A percentile compares a stretch with the other conserved stretches of the same genome.
Evolutionary conservation across 225 moss, liverwort and hornwort genomes (phyloP).

Genomic region (Sphagnum contortum): DNA sequence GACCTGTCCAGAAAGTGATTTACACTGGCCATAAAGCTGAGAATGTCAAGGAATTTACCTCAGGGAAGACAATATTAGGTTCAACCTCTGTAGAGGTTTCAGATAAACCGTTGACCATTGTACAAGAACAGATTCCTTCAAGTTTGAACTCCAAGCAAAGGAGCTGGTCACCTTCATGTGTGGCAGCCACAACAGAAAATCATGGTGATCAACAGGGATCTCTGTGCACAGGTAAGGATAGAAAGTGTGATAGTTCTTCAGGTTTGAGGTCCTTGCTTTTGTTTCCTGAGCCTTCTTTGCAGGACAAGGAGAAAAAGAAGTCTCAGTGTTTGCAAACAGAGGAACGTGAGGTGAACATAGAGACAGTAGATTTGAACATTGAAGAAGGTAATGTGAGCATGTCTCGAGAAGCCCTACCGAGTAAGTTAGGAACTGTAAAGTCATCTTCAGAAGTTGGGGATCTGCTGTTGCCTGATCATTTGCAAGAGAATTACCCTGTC

Average conservation of each 20-base stretch:
- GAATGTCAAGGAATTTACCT: background rate
- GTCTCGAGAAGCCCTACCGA: background rate
- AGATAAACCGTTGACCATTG: constrained; percentile 10
- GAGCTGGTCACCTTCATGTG: background rate
- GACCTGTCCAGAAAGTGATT: constrained; percentile 15
- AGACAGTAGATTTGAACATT: background rate
- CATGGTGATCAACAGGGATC: background rate
- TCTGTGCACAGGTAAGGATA: background rate
- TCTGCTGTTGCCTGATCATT: background rate
- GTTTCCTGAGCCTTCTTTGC: background rate
- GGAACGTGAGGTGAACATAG: constrained; percentile 1
- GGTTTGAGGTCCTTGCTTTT: background rate
- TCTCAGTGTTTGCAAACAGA: background rate
- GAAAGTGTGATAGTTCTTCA: background rate
- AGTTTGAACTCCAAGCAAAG: constrained; percentile 5
- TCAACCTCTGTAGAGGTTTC: constrained; percentile 7
- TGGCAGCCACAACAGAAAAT: constrained; percentile 4
- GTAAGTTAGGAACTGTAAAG: background rate
- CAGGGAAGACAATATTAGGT: constrained; percentile 6
- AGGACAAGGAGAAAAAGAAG: constrained; percentile 7
- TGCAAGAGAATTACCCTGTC: background rate
- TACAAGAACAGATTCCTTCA: constrained; percentile 3
- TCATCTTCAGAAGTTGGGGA: background rate
- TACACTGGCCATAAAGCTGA: constrained; percentile 14
- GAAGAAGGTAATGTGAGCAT: background rate